Evolutionary conservation across 768 basidiomycete genomes (phyloP).

Genomic region (Leccinum rimulosum): DNA sequence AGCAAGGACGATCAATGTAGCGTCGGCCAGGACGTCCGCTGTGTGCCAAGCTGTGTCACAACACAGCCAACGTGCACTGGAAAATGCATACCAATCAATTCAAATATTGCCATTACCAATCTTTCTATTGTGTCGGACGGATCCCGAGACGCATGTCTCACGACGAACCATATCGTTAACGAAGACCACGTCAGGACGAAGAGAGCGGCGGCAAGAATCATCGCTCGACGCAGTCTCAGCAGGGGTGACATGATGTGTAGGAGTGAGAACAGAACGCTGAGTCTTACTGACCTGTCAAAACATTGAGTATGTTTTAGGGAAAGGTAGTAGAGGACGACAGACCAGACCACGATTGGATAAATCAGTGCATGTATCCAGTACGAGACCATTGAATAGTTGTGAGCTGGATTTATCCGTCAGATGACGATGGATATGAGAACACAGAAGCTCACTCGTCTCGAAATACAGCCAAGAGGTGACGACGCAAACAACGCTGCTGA

Average conservation of each 20-base stretch:
- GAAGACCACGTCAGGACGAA: slow-evolving; percentile 15
- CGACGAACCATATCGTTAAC: slow-evolving; percentile 2
- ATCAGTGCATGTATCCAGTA: slow-evolving; percentile 11
- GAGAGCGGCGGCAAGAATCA: slow-evolving; percentile 3
- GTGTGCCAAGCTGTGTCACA: not conserved
- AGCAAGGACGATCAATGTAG: slow-evolving; percentile 10
- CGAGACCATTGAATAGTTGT: slow-evolving; percentile 1
- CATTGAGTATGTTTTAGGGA: not conserved
- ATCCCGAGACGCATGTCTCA: not conserved
- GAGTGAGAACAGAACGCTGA: slow-evolving; percentile 15
- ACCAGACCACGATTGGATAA: slow-evolving; percentile 15
- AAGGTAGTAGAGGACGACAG: not conserved
- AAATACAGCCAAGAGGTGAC: slow-evolving; percentile 10
- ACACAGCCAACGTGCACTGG: not conserved
- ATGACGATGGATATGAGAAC: not conserved
- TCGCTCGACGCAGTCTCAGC: slow-evolving; percentile 6
- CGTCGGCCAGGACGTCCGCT: slow-evolving; percentile 24
- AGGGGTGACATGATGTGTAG: slow-evolving; percentile 9
- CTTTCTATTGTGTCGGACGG: not conserved
- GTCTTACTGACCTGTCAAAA: slow-evolving; percentile 12
- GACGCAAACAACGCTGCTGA: slow-evolving; percentile 4
- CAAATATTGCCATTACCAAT: slow-evolving; percentile 7
- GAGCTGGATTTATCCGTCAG: slow-evolving; percentile 4
- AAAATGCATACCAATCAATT: slow-evolving; percentile 14
- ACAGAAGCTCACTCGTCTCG: not conserved